Conservation (phyloP, 768 basidiomycete species). For the Lactarius trivialis region DNA sequence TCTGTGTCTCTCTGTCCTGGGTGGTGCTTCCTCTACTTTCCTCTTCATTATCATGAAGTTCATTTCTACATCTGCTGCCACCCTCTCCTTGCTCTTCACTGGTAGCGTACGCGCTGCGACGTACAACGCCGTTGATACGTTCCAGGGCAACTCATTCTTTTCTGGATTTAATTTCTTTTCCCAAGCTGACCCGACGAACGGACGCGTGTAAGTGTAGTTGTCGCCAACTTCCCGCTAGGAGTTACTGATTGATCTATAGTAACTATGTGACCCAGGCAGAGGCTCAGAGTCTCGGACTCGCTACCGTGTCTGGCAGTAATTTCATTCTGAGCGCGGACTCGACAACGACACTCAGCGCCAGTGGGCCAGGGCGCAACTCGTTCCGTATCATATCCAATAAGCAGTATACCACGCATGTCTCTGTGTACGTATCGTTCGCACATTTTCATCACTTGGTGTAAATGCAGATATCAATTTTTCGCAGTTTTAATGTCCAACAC, state of each 20-base stretch:
- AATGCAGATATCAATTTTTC: not conserved
- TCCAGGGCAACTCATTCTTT: slow-evolving; percentile 43
- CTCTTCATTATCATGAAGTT: not conserved
- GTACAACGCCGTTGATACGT: slow-evolving; percentile 42
- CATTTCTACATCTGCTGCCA: not conserved
- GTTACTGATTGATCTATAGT: slow-evolving; percentile 25
- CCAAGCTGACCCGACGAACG: slow-evolving; percentile 57
- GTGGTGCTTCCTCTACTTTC: not conserved
- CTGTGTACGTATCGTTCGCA: slow-evolving; percentile 37
- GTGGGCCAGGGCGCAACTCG: slow-evolving; percentile 51
- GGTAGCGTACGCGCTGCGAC: slow-evolving; percentile 40
- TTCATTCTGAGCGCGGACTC: slow-evolving; percentile 53
- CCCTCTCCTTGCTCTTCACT: slow-evolving; percentile 16
- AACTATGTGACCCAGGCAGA: slow-evolving; percentile 43
- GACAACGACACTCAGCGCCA: slow-evolving; percentile 39
- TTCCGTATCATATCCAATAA: slow-evolving; percentile 51
- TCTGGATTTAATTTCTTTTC: slow-evolving; percentile 43
- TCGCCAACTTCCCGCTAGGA: not conserved
- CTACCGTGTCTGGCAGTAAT: slow-evolving; percentile 44
- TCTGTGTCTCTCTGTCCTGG: not conserved
- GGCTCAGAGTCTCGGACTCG: slow-evolving; percentile 49
- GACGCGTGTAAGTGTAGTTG: slow-evolving; percentile 47
- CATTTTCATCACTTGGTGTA: slow-evolving; percentile 12
- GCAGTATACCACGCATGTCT: slow-evolving; percentile 45
- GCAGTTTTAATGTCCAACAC: slow-evolving; percentile 44